Evolutionary conservation across 495 filamentous ascomycete genomes (phyloP).

Genomic region (Pseudomonodictys pantanalensis): DNA sequence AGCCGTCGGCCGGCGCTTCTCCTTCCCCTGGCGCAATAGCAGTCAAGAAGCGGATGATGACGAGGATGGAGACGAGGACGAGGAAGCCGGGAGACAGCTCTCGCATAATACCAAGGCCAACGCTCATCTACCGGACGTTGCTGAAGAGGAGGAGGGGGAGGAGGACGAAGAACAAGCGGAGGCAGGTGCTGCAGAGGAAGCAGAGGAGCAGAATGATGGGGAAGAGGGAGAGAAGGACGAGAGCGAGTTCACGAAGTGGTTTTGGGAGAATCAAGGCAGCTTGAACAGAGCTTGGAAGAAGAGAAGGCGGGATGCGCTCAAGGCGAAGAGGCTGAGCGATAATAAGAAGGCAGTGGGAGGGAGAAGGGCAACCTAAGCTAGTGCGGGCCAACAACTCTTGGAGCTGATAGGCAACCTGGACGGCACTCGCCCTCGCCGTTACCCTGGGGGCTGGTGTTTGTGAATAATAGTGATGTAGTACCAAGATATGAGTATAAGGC

Average conservation of each 20-base stretch:
- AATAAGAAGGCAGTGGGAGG: constrained; percentile 52
- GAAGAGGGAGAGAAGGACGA: constrained; percentile 48
- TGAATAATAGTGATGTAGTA: too few species aligned
- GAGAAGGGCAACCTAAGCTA: too few species aligned
- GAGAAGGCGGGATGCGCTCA: constrained; percentile 71
- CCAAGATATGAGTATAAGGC: too few species aligned
- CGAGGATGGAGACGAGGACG: constrained; percentile 39
- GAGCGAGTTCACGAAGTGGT: constrained; percentile 81
- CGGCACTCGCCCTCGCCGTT: too few species aligned
- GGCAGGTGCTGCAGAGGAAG: constrained; percentile 37
- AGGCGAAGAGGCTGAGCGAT: constrained; percentile 83
- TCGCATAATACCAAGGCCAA: constrained; percentile 29
- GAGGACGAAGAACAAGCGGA: constrained; percentile 30
- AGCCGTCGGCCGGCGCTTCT: constrained; percentile 57
- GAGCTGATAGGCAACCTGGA: too few species aligned
- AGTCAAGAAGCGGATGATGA: constrained; percentile 37
- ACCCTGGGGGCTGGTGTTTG: too few species aligned
- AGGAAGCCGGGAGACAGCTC: constrained; percentile 35
- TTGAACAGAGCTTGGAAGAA: constrained; percentile 90
- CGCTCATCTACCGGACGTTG: constrained; percentile 33
- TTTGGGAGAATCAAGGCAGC: constrained; percentile 88
- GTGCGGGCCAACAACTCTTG: too few species aligned
- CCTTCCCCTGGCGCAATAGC: constrained; percentile 38
- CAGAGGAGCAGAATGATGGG: constrained; percentile 28
- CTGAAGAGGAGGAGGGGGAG: constrained; percentile 35